Evolutionary conservation across 768 basidiomycete genomes (phyloP).

Genomic region (Crassisporium funariophilum): DNA sequence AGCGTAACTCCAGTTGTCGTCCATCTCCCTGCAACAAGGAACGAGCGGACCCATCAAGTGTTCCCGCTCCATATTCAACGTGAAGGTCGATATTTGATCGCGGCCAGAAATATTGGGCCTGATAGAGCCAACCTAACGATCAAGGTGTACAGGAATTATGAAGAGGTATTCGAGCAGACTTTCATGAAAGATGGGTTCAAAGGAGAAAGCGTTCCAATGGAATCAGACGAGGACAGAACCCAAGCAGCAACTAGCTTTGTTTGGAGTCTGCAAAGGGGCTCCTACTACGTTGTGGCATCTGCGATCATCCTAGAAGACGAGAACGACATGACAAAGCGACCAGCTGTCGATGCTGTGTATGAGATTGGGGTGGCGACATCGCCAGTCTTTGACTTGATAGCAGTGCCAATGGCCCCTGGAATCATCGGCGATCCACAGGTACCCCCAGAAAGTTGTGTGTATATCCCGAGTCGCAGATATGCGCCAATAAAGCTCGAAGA

Average conservation of each 20-base stretch:
- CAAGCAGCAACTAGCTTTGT: conserved; percentile 3
- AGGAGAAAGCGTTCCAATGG: background rate
- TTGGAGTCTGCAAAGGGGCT: conserved; percentile 10
- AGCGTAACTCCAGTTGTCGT: conserved; percentile 9
- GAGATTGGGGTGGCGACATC: conserved; percentile 12
- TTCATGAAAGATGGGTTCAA: conserved; percentile 9
- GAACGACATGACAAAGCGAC: background rate
- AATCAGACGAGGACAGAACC: conserved; percentile 6
- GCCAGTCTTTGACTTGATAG: too few relatives aligned
- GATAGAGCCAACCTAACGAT: conserved; percentile 2
- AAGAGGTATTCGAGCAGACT: conserved; percentile 9
- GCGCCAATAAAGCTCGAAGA: conserved; percentile 11
- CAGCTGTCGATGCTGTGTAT: conserved; percentile 2
- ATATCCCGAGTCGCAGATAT: conserved; percentile 10
- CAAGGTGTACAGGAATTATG: conserved; percentile 5
- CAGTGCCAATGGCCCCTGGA: conserved; percentile 5
- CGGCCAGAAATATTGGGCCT: conserved; percentile 5
- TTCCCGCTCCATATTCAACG: conserved; percentile 11
- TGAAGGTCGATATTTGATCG: conserved; percentile 5
- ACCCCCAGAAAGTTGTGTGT: conserved; percentile 13
- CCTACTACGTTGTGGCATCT: conserved; percentile 10
- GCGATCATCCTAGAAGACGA: conserved; percentile 3
- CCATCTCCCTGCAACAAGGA: conserved; percentile 5
- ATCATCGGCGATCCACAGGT: conserved; percentile 7
- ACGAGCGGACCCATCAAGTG: conserved; percentile 8